Conservation (phyloP, 129 eudicot species). For the Apium graveolens region DNA sequence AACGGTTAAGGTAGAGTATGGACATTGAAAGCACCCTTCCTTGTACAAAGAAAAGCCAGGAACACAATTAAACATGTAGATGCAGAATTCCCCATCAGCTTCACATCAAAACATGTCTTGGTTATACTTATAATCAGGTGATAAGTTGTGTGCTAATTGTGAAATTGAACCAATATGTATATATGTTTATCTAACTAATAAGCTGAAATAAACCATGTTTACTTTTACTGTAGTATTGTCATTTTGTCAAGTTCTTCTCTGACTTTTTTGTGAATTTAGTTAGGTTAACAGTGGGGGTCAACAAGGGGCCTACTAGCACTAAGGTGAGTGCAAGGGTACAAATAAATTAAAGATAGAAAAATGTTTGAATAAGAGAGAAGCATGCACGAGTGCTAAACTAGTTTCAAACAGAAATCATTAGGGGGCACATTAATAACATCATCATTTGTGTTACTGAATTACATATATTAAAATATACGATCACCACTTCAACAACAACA, state of each 20-base stretch:
- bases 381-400: slow-evolving; percentile 6
- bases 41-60: background rate
- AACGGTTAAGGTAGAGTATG: background rate
- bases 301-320: background rate
- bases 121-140: background rate
- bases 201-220: background rate
- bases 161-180: background rate
- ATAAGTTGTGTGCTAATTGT: background rate
- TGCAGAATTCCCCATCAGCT: background rate
- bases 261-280: background rate
- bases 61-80: background rate
- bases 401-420: slow-evolving; percentile 12
- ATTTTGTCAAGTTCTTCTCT: background rate
- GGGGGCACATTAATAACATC: slow-evolving; percentile 10
- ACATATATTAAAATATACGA: background rate
- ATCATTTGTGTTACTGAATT: slow-evolving; percentile 10
- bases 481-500: slow-evolving; percentile 11
- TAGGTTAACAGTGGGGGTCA: background rate
- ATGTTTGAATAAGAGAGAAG: slow-evolving; percentile 1
- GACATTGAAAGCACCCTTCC: background rate
- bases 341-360: background rate
- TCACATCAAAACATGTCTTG: background rate
- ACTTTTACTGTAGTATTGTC: background rate
- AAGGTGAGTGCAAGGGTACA: background rate
- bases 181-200: background rate